Base-by-base conservation (phyloP, 805 yeast genomes). In the Barnettozyma siamensis region DNA sequence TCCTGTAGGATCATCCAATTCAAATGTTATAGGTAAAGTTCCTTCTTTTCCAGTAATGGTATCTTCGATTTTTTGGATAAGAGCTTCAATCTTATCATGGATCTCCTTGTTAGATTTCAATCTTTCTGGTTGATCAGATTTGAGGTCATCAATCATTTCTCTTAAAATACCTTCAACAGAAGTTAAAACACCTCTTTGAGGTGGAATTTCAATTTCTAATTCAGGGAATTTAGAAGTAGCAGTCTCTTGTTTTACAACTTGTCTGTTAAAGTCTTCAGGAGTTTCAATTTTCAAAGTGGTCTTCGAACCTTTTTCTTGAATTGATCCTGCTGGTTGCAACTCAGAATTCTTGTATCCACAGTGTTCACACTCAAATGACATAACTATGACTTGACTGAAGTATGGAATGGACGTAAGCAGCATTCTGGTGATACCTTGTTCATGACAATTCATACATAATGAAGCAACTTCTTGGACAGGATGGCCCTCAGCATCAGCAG, bases 401-500 rank as follows among this genome's bases (percentile, higher is more conserved):
- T 70, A 88, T 16, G 99, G 99, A 54, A 93, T 93, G 40, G 79
- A 72, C 12, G 99, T 93, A 55, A 93, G 69, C 33, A 93, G 69
- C 60, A 93, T 62, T 50, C 94, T 69, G 5, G 99, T 93, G 40
- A 70, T 70, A 44, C 99, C 99, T 43, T 78, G 74, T 50, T 91
- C 69, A 48, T 81, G 85, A 64, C 99, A 93, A 69, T 86, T 87
- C 96, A 93, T 89, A 69, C 99, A 93, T 31, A 93, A 66, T 8
- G 97, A 88, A 59, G 91, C 91, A 48, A 93, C 77, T 62, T 93
- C 98, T 61, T 89, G 97, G 16, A 93, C 95, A 2, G 96, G 95
- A 52, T 88, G 93, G 5, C 96, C 96, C 60, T 80, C 81, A 9
- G 83, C 82, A 59, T 88, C 96, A 5, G 66, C 66, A 19, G 89